These are phyloP conservation scores for Trypanosoma cruzi DNA, from an alignment of 208 protist species.

Conservation along the genomic window DNA sequence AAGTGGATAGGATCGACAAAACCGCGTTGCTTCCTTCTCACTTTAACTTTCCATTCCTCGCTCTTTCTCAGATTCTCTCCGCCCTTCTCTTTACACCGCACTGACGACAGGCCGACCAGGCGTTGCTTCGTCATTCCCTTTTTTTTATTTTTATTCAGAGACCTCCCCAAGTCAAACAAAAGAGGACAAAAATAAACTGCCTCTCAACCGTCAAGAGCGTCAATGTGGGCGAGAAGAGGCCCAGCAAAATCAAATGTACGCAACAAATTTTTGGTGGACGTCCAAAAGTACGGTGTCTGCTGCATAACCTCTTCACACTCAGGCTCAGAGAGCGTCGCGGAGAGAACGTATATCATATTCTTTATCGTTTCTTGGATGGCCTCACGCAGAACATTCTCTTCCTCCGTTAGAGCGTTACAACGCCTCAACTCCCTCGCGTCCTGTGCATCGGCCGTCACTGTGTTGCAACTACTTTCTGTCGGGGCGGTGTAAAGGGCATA, in stretches of 20 bases:
- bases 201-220: constrained; percentile 21
- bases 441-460: not conserved
- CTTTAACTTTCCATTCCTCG: too few relatives aligned
- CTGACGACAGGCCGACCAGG: too few relatives aligned
- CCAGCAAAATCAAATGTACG: constrained; percentile 57
- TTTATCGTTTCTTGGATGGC: constrained; percentile 88
- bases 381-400: constrained; percentile 52
- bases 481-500: constrained; percentile 73
- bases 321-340: constrained; percentile 21
- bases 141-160: not conserved
- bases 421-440: not conserved
- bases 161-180: not conserved
- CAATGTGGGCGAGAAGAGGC: constrained; percentile 48
- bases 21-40: not conserved
- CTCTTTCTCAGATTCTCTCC: too few relatives aligned
- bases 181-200: not conserved
- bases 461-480: constrained; percentile 2
- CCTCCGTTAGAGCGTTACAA: constrained; percentile 28
- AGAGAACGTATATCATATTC: constrained; percentile 84
- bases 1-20: not conserved
- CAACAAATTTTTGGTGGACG: constrained; percentile 39
- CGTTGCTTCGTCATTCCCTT: too few relatives aligned
- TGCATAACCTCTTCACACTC: constrained; percentile 14
- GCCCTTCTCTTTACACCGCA: too few relatives aligned
- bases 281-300: constrained; percentile 38